Percentiles rank a stretch among this genome's conserved stretches.
These are phyloP conservation scores for Teunomyces barrocoloradensis DNA, from an alignment of 805 yeast genomes.

Conservation along the genomic window DNA sequence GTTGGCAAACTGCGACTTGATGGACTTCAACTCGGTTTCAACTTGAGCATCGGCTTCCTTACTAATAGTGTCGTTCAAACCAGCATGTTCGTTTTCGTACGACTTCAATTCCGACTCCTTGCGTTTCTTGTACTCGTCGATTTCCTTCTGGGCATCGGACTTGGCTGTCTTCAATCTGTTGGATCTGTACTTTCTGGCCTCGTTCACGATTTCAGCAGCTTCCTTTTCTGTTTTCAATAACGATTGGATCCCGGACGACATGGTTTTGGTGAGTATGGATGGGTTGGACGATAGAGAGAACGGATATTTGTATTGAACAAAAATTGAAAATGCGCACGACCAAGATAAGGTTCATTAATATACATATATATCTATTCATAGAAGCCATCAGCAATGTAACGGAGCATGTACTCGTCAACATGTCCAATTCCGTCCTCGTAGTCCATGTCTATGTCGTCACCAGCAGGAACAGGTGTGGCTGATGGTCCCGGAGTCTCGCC, in stretches of 20 bases:
- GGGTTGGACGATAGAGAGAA: background rate
- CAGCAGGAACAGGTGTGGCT: conserved; percentile 8
- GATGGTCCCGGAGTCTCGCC: conserved; percentile 9
- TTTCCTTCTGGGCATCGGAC: conserved; percentile 87
- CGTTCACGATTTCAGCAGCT: conserved; percentile 93
- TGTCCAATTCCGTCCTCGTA: conserved; percentile 71
- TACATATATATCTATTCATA: conserved; percentile 32
- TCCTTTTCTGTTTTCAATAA: conserved; percentile 80
- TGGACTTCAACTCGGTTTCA: conserved; percentile 64
- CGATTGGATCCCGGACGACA: conserved; percentile 31
- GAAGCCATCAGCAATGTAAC: conserved; percentile 81
- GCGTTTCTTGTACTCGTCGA: conserved; percentile 76
- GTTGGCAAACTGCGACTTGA: conserved; percentile 59
- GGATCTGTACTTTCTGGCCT: conserved; percentile 88
- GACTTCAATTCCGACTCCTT: conserved; percentile 80
- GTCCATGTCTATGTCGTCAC: conserved; percentile 34
- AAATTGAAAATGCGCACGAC: background rate
- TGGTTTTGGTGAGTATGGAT: conserved; percentile 7
- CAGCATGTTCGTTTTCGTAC: conserved; percentile 70
- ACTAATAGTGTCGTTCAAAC: conserved; percentile 73
- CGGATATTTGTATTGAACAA: background rate
- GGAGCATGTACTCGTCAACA: conserved; percentile 94
- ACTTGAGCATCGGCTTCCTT: conserved; percentile 75
- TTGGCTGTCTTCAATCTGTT: conserved; percentile 91
- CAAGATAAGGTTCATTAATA: background rate